Conservation (phyloP, 768 basidiomycete genomes). For the Agaricus sinodeliciosus region DNA sequence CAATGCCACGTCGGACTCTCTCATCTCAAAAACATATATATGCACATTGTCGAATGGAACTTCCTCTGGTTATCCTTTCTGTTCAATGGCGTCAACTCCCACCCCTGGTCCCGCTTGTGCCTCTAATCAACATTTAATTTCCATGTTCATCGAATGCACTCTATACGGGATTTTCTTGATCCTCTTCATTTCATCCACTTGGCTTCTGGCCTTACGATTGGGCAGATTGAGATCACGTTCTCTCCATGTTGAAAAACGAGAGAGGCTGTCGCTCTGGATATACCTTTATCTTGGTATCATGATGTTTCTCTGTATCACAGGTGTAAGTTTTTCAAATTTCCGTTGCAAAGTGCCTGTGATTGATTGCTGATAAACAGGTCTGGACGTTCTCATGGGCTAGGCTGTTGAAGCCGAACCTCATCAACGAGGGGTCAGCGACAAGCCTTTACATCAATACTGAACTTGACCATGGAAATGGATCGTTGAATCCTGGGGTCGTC, state of each 20-base stretch:
- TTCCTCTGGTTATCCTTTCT: not conserved
- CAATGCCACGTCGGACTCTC: no score
- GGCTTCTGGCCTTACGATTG: not conserved
- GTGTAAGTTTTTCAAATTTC: not conserved
- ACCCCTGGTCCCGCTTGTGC: not conserved
- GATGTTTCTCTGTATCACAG: constrained; percentile 4
- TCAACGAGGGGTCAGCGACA: not conserved
- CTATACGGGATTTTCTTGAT: not conserved
- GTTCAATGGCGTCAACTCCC: not conserved
- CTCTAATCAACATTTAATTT: not conserved
- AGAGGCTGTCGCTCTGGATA: not conserved
- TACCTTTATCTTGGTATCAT: not conserved
- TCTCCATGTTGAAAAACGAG: not conserved
- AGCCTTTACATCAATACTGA: not conserved
- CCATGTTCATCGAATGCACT: not conserved
- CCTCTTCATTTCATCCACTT: not conserved
- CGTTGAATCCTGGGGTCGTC: not conserved
- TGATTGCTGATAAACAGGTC: not conserved
- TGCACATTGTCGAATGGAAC: no score
- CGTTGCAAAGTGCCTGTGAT: not conserved
- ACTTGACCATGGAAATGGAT: not conserved
- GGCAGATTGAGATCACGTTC: not conserved
- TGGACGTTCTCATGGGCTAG: constrained; percentile 1
- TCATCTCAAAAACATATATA: no score
- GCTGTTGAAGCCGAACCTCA: not conserved